phyloP scores from a whole-genome alignment of 148 eudicot species.

The Nepenthes mirabilis region DNA sequence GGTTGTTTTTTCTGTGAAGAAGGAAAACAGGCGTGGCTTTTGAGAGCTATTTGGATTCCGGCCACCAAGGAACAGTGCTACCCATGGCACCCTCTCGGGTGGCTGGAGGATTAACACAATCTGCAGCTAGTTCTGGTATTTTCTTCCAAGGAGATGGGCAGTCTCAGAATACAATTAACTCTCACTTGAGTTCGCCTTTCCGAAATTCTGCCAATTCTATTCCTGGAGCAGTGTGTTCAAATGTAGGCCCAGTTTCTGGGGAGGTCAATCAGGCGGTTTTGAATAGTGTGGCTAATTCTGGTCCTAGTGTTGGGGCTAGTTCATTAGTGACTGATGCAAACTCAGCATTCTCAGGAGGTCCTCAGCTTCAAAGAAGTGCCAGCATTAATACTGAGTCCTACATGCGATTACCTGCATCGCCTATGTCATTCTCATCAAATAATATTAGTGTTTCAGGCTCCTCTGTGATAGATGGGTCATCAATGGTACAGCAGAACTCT shows the following conservation, averaged over 20 bases:
- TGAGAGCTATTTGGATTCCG: conserved; percentile 45
- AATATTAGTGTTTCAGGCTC: conserved; percentile 81
- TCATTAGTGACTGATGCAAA: conserved; percentile 87
- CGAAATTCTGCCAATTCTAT: conserved; percentile 57
- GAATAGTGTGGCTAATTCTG: conserved; percentile 62
- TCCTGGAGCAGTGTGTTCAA: conserved; percentile 43
- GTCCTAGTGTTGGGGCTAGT: conserved; percentile 80
- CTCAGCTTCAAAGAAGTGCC: conserved; percentile 81
- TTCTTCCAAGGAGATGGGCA: conserved; percentile 76
- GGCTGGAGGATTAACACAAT: conserved; percentile 65
- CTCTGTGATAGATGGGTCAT: conserved; percentile 60
- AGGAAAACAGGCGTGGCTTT: conserved; percentile 32
- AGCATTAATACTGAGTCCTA: conserved; percentile 76
- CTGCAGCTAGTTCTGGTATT: conserved; percentile 79
- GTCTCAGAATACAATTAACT: conserved; percentile 50
- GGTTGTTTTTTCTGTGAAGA: conserved; percentile 7
- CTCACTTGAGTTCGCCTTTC: conserved; percentile 68
- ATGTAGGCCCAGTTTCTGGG: conserved; percentile 50
- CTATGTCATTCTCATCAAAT: conserved; percentile 86
- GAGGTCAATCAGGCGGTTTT: conserved; percentile 47
- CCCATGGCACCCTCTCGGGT: conserved; percentile 71
- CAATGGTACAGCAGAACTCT: conserved; percentile 45
- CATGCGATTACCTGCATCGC: conserved; percentile 79
- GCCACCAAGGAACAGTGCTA: conserved; percentile 46
- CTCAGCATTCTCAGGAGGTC: conserved; percentile 81